These are phyloP conservation scores for Starmerella bombi DNA, from an alignment of 805 yeast species.

Conservation along the genomic window DNA sequence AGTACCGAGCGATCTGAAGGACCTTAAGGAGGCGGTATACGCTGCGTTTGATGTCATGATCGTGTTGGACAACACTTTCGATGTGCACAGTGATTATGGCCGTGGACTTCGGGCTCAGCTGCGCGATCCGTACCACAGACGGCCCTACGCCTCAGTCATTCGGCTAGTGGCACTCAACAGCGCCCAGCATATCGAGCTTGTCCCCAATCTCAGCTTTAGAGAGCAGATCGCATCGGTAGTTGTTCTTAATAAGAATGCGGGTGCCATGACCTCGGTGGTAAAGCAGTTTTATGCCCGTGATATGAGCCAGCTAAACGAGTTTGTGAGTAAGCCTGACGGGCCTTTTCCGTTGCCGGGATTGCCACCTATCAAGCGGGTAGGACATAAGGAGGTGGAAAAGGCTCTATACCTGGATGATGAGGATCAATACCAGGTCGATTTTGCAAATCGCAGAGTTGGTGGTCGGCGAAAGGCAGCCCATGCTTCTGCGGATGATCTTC, in stretches of 20 bases:
- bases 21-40: slow-evolving; percentile 22
- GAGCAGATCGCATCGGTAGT: slow-evolving; percentile 72
- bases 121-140: slow-evolving; percentile 21
- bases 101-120: slow-evolving; percentile 22
- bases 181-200: slow-evolving; percentile 63
- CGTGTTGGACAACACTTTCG: slow-evolving; percentile 50
- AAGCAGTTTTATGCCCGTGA: slow-evolving; percentile 61
- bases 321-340: slow-evolving; percentile 38
- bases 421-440: slow-evolving; percentile 17
- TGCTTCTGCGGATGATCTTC: slow-evolving; percentile 12
- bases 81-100: slow-evolving; percentile 30
- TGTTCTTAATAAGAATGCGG: slow-evolving; percentile 67
- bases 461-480: slow-evolving; percentile 24
- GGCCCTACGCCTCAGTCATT: slow-evolving; percentile 40
- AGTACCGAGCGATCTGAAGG: slow-evolving; percentile 32
- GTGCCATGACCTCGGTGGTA: slow-evolving; percentile 65
- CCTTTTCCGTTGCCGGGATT: slow-evolving; percentile 75
- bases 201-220: slow-evolving; percentile 35
- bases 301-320: slow-evolving; percentile 46
- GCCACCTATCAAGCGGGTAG: slow-evolving; percentile 47
- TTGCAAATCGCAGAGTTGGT: slow-evolving; percentile 7
- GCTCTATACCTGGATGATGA: slow-evolving; percentile 23
- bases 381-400: slow-evolving; percentile 64
- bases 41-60: slow-evolving; percentile 44
- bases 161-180: slow-evolving; percentile 66